Base-by-base conservation (phyloP, 805 yeast species). In the Schwanniomyces pseudopolymorphus region DNA sequence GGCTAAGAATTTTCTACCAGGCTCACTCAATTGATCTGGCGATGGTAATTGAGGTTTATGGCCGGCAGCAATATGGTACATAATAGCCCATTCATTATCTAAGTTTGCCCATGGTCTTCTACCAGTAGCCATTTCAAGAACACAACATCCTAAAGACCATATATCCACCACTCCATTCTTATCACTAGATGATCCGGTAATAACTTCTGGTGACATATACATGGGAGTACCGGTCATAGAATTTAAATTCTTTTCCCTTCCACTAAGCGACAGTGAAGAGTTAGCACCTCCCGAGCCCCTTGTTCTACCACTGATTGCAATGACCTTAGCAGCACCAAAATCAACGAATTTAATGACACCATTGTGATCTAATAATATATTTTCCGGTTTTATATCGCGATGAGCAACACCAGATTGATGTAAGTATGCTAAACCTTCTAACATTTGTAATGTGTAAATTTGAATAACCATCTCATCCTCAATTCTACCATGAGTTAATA, bases 201-300 rank as follows among this genome's bases (percentile, higher is more conserved):
- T 89, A 0, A 89, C 87, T 59, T 94, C 99, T 0, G 99, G 99
- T 0, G 98, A 89, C 98, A 94, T 92, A 68, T 94, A 94, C 97
- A 92, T 94, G 13, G 98, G 98, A 0, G 99, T 94, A 33, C 99
- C 99, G 2, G 96, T 84, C 74, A 87, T 77, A 24, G 79, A 71
- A 40, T 67, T 69, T 50, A 78, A 71, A 54, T 75, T 69, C 48
- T 44, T 44, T 36, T 44, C 42, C 28, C 44, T 39, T 25, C 42
- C 40, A 16, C 21, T 28, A 4, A 40, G 24, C 1, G 47, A 26
- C 3, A 40, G 43, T 3, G 49, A 37, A 14, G 45, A 31, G 2
- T 43, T 39, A 13, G 52, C 35, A 10, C 46, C 45, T 41, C 62
- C 54, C 9, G 57, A 50, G 8, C 43, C 64, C 45, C 73, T 56